Conservation (phyloP, 495 filamentous ascomycete species). For the Sordaria brevicollis region DNA sequence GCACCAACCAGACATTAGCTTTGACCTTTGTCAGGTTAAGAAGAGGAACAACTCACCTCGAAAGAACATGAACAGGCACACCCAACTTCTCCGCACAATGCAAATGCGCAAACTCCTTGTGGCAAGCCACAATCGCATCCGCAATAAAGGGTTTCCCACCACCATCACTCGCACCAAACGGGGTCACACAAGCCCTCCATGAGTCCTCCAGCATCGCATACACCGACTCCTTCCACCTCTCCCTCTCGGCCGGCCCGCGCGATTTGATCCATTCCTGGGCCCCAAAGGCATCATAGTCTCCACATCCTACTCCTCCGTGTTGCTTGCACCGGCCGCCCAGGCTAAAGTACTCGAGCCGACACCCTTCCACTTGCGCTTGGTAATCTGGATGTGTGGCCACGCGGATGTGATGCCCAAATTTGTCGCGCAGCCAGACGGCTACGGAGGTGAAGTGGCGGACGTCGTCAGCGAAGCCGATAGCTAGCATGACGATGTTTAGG, state of each 20-base stretch:
- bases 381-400: conserved; percentile 55
- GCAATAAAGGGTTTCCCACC: conserved; percentile 47
- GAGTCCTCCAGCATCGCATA: conserved; percentile 52
- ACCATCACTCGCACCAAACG: conserved; percentile 21
- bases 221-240: conserved; percentile 38
- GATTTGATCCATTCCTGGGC: conserved; percentile 32
- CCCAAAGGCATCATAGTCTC: conserved; percentile 51
- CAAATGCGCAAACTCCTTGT: conserved; percentile 55
- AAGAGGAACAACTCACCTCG: conserved; percentile 24
- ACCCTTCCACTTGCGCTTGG: conserved; percentile 42
- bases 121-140: conserved; percentile 59
- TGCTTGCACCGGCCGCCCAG: conserved; percentile 30
- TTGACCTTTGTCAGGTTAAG: not conserved
- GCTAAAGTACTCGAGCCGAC: conserved; percentile 49
- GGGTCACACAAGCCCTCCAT: conserved; percentile 53
- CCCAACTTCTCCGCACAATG: conserved; percentile 50
- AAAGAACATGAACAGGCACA: conserved; percentile 48
- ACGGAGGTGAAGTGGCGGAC: conserved; percentile 53
- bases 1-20: not conserved
- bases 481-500: conserved; percentile 54
- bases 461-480: conserved; percentile 52
- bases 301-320: conserved; percentile 31
- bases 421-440: conserved; percentile 35
- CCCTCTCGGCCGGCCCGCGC: conserved; percentile 44
- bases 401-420: conserved; percentile 48